Base-by-base conservation (phyloP, 768 basidiomycete species). In the Gloeostereum incarnatum region DNA sequence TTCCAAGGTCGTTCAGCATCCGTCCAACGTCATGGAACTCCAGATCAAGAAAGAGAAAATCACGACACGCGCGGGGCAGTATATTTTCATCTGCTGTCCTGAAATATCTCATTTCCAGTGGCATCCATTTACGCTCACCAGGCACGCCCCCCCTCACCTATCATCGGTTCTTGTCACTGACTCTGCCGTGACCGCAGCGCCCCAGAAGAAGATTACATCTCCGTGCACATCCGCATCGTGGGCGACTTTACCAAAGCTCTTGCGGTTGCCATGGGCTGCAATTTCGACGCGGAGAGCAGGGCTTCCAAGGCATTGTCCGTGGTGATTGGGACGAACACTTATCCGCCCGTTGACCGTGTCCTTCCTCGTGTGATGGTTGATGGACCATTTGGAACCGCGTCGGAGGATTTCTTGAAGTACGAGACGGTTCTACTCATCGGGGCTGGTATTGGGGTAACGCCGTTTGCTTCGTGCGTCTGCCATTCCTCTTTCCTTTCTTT, bases 1-100 rank as follows among this genome's bases (percentile, higher is more conserved):
- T 53, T 87, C 83, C 56, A 93, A 92, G 65, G 88, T 93, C 58
- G 83, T 96, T 56, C 87, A 90, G 52, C 93, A 97, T 59, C 93
- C 93, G 16, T 90, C 86, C 31, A 88, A 84, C 45, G 91, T 96
- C 45, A 72, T 93, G 65, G 92, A 97, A 29, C 64, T 98, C 20
- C 94, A 96, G 59, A 93, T 97, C 71, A 96, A 93, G 70, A 96
- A 96, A 62, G 93, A 96, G 53, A 85, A 82, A 62, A 89, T 78
- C 0, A 80, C 66, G 1, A 78, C 75, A 20, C 72, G 81, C 8
- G 89, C 91, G 1, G 91, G 91, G 14, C 88, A 94, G 57, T 97
- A 96, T 59, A 87, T 97, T 56, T 92, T 94, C 68, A 59, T 96
- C 35, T 81, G 68, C 46, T 91, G 88, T 62, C 93, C 92, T 6